Percentiles rank a stretch among this genome's conserved stretches.
phyloP scores from a whole-genome alignment of 441 rosid species.

The Gossypium trilobum region DNA sequence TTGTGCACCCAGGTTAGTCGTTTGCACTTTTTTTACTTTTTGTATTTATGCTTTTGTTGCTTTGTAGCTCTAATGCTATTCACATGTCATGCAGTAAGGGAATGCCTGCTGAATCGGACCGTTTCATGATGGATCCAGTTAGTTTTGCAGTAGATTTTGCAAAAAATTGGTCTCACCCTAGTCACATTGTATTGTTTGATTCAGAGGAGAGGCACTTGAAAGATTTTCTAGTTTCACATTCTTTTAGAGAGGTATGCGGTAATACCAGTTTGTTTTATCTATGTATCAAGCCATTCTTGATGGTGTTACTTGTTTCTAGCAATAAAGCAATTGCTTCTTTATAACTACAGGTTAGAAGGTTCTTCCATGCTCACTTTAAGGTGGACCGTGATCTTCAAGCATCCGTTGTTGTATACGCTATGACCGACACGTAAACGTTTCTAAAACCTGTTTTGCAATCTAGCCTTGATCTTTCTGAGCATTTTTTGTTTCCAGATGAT shows the following conservation, averaged over 20 bases:
- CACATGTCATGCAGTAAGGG: constrained; percentile 37
- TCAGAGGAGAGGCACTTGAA: constrained; percentile 51
- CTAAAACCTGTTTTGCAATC: not conserved
- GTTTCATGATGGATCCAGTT: constrained; percentile 58
- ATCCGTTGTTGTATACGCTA: constrained; percentile 52
- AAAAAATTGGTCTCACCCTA: constrained; percentile 52
- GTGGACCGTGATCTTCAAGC: constrained; percentile 83
- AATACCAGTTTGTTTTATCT: not conserved
- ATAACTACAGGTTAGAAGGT: constrained; percentile 45
- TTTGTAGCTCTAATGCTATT: constrained; percentile 9
- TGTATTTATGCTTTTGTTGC: constrained; percentile 1
- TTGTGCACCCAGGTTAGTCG: constrained; percentile 66
- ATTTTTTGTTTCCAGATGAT: not conserved
- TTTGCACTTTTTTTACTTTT: not conserved
- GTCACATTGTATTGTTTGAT: constrained; percentile 63
- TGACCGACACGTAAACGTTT: constrained; percentile 13
- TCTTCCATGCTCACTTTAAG: constrained; percentile 81
- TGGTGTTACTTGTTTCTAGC: not conserved
- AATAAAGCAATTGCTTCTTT: not conserved
- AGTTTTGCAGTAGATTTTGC: constrained; percentile 46
- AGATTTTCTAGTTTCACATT: constrained; percentile 48
- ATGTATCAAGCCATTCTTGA: not conserved
- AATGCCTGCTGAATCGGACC: constrained; percentile 56
- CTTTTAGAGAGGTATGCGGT: constrained; percentile 53
- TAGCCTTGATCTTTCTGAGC: not conserved